Base-by-base conservation (phyloP, 371 early-diverging fungal species). In the Mucor sp. region DNA sequence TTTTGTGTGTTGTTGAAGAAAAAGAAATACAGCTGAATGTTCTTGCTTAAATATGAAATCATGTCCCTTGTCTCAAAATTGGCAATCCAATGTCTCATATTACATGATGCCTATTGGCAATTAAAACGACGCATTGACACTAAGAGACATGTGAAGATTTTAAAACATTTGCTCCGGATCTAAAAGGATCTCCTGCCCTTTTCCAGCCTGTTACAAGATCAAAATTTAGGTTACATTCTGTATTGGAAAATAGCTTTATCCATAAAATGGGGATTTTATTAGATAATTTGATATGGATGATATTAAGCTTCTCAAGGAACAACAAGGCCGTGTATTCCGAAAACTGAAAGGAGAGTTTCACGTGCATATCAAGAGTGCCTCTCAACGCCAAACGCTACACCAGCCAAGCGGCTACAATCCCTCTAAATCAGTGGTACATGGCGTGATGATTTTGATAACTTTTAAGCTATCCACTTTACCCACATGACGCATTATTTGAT, bases 11-110 rank as follows among this genome's bases (percentile, higher is more conserved):
- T 15, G 25, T 14, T 23, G 4, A 25, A 4, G 53, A 50, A 47
- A 47, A 11, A 9, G 8, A 47, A 28, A 28, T 28, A 30, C 6
- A 53, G 23, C 25, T 6, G 28, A 11, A 14, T 28, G 5, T 17
- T 30, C 55, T 55, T 55, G 9, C 25, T 55, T 55, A 55, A 32
- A 57, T 57, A 57, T 57, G 58, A 21, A 33, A 32, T 57, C 53
- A 53, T 53, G 27, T 27, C 53, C 53, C 23, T 53, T 53, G 53
- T 53, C 53, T 53, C 23, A 53, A 53, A 53, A 53, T 53, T 47
- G n/a, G 3, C 9, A 47, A 21, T 5, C 55, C 55, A 55, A 50
- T 57, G 58, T 57, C 58, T 57, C 58, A 57, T 32, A 57, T 57
- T 57, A 57, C 58, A 33, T 32, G 58, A 57, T 57, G n/a, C 17